Evolutionary conservation across 2,329 filamentous ascomycete species (phyloP).

Genomic region (Gaeumannomyces sp.): DNA sequence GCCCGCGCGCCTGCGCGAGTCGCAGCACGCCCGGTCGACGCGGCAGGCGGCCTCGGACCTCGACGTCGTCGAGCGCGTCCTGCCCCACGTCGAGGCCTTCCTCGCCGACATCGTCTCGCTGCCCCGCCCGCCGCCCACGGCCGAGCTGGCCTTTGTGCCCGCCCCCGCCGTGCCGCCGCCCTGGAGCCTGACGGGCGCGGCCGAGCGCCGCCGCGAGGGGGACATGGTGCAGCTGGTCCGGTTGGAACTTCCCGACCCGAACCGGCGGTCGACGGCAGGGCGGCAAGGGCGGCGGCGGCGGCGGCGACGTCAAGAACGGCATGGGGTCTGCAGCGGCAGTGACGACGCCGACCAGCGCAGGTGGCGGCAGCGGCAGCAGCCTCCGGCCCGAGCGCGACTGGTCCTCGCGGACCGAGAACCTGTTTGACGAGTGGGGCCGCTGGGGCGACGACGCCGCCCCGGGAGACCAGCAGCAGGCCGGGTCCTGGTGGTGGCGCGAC

Average conservation of each 20-base stretch:
- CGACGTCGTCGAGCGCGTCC: constrained; percentile 31
- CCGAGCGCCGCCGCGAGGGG: constrained; percentile 22
- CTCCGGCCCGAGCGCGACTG: constrained; percentile 11
- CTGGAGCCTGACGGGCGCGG: constrained; percentile 31
- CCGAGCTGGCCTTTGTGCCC: constrained; percentile 41
- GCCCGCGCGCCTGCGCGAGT: constrained; percentile 29
- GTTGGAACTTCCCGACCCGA: constrained; percentile 16
- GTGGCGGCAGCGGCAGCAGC: neutral
- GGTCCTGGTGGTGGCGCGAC: constrained; percentile 40
- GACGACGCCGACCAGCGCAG: neutral
- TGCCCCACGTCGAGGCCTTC: constrained; percentile 36
- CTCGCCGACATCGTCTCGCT: constrained; percentile 30
- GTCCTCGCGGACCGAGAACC: constrained; percentile 12
- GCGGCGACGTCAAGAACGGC: neutral
- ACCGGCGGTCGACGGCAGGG: neutral
- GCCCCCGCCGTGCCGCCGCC: constrained; percentile 29
- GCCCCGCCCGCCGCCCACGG: constrained; percentile 25
- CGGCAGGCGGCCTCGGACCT: constrained; percentile 31
- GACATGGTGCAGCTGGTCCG: constrained; percentile 28
- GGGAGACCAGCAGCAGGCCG: neutral
- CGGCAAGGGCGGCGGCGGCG: neutral
- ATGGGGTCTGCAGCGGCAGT: neutral
- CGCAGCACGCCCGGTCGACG: constrained; percentile 26
- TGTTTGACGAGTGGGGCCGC: constrained; percentile 42
- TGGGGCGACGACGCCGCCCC: constrained; percentile 25